Conservation (phyloP, 2,329 filamentous ascomycete genomes). For the Cercospora sojina region DNA sequence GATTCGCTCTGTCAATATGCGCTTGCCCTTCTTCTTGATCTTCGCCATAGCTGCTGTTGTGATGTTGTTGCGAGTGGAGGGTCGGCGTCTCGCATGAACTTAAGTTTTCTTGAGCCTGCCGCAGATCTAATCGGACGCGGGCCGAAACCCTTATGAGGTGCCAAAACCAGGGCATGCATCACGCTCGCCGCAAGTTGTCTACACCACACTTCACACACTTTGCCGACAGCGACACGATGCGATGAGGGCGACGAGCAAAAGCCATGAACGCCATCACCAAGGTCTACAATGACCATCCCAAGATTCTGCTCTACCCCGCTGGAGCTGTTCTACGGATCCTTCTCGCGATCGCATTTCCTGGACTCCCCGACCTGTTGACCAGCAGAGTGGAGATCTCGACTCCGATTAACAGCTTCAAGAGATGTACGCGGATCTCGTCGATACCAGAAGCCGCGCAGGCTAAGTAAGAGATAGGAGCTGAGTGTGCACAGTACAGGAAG, state of each 20-base stretch:
- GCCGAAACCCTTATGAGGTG: background rate
- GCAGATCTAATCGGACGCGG: background rate
- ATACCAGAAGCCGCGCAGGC: slow-evolving; percentile 8
- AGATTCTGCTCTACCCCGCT: slow-evolving; percentile 67
- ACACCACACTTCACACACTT: background rate
- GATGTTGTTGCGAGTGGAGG: background rate
- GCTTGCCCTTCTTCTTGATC: slow-evolving; percentile 82
- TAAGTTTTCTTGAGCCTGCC: background rate
- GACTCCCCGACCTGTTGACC: slow-evolving; percentile 78
- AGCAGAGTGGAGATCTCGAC: slow-evolving; percentile 95
- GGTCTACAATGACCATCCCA: slow-evolving; percentile 43
- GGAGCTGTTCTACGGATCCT: slow-evolving; percentile 77
- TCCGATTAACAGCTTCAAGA: slow-evolving; percentile 95
- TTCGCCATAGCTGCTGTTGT: slow-evolving; percentile 58
- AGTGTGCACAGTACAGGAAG: slow-evolving; percentile 75
- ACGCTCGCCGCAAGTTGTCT: background rate
- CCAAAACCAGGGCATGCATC: background rate
- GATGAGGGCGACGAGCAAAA: slow-evolving; percentile 4
- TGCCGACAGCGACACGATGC: slow-evolving; percentile 17
- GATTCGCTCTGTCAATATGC: no score
- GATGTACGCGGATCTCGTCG: slow-evolving; percentile 59
- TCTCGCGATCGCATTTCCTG: slow-evolving; percentile 77
- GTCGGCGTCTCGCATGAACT: background rate
- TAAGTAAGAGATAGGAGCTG: slow-evolving; percentile 32
- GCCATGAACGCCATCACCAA: slow-evolving; percentile 28